Percentiles rank a stretch among this genome's conserved stretches.
Conservation (phyloP, 805 yeast species). For the Lipomyces japonicus region DNA sequence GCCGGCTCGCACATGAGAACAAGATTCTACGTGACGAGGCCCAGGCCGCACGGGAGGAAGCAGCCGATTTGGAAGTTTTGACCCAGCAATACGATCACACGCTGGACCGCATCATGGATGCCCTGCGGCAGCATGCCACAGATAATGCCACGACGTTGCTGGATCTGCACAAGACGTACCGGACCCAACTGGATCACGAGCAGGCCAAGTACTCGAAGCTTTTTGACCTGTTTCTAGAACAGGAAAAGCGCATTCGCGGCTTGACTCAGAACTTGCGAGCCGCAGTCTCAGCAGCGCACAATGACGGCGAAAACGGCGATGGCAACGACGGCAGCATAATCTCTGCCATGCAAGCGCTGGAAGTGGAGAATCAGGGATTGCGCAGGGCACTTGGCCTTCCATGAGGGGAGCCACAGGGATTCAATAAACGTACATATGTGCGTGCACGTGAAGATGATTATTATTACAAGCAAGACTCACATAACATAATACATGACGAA, state of each 20-base stretch:
- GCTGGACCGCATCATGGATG: slow-evolving; percentile 19
- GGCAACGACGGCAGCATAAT: not conserved
- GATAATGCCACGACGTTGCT: slow-evolving; percentile 9
- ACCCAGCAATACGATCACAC: slow-evolving; percentile 25
- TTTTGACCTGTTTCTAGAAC: slow-evolving; percentile 7
- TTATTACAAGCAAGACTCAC: too few species aligned
- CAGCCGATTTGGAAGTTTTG: slow-evolving; percentile 22
- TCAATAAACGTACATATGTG: too few species aligned
- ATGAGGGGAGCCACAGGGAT: too few species aligned
- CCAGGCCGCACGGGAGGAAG: slow-evolving; percentile 8
- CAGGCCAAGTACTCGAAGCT: slow-evolving; percentile 12
- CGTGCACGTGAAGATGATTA: too few species aligned
- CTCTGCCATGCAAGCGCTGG: slow-evolving; percentile 7
- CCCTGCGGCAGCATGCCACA: slow-evolving; percentile 15
- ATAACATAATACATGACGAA: too few species aligned
- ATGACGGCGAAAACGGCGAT: not conserved
- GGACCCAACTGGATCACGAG: slow-evolving; percentile 10
- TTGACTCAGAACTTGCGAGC: slow-evolving; percentile 11
- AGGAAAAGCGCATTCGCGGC: slow-evolving; percentile 10
- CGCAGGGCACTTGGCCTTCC: slow-evolving; percentile 1
- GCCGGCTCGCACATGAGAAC: slow-evolving; percentile 13
- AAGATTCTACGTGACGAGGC: slow-evolving; percentile 13
- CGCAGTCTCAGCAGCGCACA: slow-evolving; percentile 7
- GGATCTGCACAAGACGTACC: slow-evolving; percentile 14
- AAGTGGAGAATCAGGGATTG: slow-evolving; percentile 18